Base-by-base conservation (phyloP, 2,329 filamentous ascomycete genomes). In the Penicillium griseofulvum region DNA sequence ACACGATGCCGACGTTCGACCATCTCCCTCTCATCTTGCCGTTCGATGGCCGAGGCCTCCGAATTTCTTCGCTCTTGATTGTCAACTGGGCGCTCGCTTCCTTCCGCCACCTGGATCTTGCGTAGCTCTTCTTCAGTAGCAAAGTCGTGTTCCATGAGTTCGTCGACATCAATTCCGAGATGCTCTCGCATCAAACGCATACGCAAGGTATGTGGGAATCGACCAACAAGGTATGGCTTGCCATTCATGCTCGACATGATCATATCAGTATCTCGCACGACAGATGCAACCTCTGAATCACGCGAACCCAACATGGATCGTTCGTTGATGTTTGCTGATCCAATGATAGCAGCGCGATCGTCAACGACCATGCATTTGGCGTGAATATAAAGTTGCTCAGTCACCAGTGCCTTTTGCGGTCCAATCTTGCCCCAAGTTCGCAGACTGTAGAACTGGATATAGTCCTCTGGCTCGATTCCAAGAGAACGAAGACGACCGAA, bases 301-400 rank as follows among this genome's bases (percentile, higher is more conserved):
- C 94, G 85, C 46, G 85, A 88, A 9, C 94, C 94, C 58, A 97
- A 74, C 91, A 97, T 91, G 7, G 93, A 97, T 43, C 94, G 87
- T 74, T 99, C 94, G 67, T 99, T 99, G 79, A 99, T 97, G 71
- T 99, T 99, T 50, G 94, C 94, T 43, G 93, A 97, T 17, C 94
- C 94, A 65, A 99, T 99, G 58, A 99, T 86, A 19, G 88, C 93
- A 55, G 94, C 85, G 33, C 93, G 86, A 68, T 99, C 94, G 72
- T 99, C 94, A 5, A 96, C 93, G 53, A 99, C 83, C 80, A 97
- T 97, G 62, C 89, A 89, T 76, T 99, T 99, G 58, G 94, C 94
- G 68, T 99, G 94, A 54, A 99, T 97, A 70, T 99, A 99, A 11
- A 99, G 83, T 75, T 97, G 94, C 72, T 99, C 94, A 0, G 94